Percentiles rank a stretch among this genome's conserved stretches.
Evolutionary conservation across 164 flowering plant genomes (phyloP).

Genomic region (Platanus orientalis): DNA sequence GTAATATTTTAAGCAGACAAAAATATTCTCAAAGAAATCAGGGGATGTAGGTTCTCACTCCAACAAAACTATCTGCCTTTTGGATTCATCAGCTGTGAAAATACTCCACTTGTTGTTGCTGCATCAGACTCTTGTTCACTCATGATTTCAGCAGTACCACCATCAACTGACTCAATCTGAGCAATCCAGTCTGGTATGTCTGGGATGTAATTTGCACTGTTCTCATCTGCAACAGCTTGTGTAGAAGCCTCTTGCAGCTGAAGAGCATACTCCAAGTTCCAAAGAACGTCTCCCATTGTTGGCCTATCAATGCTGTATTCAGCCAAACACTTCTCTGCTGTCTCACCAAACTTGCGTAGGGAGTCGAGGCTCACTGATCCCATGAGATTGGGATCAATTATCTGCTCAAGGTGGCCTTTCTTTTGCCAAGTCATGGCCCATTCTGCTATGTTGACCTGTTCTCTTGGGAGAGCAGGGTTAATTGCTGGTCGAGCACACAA

Average conservation of each 20-base stretch:
- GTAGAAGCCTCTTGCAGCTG: slow-evolving; percentile 44
- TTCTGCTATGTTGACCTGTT: slow-evolving; percentile 51
- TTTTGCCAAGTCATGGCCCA: slow-evolving; percentile 54
- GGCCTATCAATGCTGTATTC: slow-evolving; percentile 46
- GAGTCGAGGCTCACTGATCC: slow-evolving; percentile 32
- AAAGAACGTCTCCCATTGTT: slow-evolving; percentile 50
- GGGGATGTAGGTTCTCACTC: not conserved
- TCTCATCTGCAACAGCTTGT: slow-evolving; percentile 23
- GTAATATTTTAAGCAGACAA: too few relatives aligned
- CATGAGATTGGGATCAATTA: slow-evolving; percentile 36
- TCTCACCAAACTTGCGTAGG: slow-evolving; percentile 41
- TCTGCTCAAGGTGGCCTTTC: slow-evolving; percentile 36
- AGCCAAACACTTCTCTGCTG: slow-evolving; percentile 49
- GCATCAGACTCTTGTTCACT: slow-evolving; percentile 23
- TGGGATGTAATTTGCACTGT: slow-evolving; percentile 28
- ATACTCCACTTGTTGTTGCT: slow-evolving; percentile 27
- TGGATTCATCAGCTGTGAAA: slow-evolving; percentile 47
- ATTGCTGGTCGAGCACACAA: slow-evolving; percentile 44
- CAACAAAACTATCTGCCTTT: slow-evolving; percentile 33
- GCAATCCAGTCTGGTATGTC: slow-evolving; percentile 30
- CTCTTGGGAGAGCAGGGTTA: slow-evolving; percentile 48
- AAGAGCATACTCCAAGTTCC: slow-evolving; percentile 54
- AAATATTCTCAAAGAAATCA: too few relatives aligned
- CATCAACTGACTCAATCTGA: slow-evolving; percentile 13
- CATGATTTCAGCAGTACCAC: slow-evolving; percentile 11